Conservation (phyloP, 139 green algal genomes). For the Chlorella sp. region DNA sequence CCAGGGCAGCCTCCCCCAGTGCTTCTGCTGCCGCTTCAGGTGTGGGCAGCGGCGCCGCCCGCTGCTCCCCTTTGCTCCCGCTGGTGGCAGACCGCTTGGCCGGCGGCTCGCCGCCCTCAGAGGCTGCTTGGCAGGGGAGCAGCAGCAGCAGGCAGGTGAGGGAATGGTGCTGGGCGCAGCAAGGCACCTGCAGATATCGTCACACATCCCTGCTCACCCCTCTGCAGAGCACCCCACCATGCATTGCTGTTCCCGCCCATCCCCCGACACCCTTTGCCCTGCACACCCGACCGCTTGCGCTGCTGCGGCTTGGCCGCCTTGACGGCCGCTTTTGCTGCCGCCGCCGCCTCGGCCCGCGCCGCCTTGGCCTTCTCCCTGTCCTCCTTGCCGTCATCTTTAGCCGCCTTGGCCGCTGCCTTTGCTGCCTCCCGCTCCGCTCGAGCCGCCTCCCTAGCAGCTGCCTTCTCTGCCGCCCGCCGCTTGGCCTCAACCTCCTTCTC, state of each 20-base stretch:
- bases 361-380: neutral
- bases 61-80: neutral
- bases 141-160: no score
- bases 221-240: no score
- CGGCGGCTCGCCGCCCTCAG: neutral
- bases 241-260: no score
- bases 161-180: neutral
- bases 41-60: neutral
- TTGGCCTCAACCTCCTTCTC: constrained; percentile 32
- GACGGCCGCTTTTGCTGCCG: neutral
- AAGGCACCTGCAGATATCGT: neutral
- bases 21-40: constrained; percentile 15
- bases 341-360: neutral
- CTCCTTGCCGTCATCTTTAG: neutral
- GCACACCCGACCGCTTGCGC: constrained; percentile 10
- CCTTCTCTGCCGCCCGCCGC: neutral
- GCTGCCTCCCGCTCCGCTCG: constrained; percentile 6
- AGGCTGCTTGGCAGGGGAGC: neutral
- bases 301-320: neutral
- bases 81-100: neutral
- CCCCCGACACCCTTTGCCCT: neutral
- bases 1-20: constrained; percentile 17
- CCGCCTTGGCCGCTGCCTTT: constrained; percentile 1
- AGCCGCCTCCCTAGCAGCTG: neutral
- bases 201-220: no score